phyloP scores from a whole-genome alignment of 768 basidiomycete genomes.

The Serpula lacrymans region DNA sequence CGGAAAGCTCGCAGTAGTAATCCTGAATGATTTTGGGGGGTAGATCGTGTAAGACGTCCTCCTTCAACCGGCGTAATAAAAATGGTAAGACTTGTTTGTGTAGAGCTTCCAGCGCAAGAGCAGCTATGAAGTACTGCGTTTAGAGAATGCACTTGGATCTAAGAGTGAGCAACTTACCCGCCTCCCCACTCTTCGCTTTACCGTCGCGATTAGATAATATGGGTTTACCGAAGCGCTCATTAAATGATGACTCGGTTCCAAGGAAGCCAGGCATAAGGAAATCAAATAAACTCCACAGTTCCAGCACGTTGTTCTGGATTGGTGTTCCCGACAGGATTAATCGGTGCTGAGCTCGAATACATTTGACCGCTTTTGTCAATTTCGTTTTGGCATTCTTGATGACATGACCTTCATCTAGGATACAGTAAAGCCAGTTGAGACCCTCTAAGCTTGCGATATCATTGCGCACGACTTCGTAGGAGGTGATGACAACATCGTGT shows the following conservation, averaged over 20 bases:
- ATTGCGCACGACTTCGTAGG: conserved; percentile 96
- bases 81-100: conserved; percentile 99
- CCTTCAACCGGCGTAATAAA: conserved; percentile 91
- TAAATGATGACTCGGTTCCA: conserved; percentile 93
- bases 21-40: conserved; percentile 99
- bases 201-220: conserved; percentile 94
- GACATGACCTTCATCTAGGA: conserved; percentile 96
- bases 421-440: conserved; percentile 90
- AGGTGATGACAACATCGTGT: conserved; percentile 92
- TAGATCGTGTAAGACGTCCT: conserved; percentile 92
- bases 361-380: conserved; percentile 93
- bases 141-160: conserved; percentile 1
- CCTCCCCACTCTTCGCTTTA: conserved; percentile 92
- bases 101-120: conserved; percentile 89
- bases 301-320: conserved; percentile 98
- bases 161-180: conserved; percentile 54
- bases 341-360: conserved; percentile 85
- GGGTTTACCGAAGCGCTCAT: conserved; percentile 93
- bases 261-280: conserved; percentile 99
- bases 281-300: conserved; percentile 98
- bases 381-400: conserved; percentile 99
- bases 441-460: conserved; percentile 76
- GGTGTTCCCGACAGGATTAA: conserved; percentile 96
- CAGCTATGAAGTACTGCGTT: conserved; percentile 51
- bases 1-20: conserved; percentile 96